A percentile compares a stretch with the other conserved stretches of the same genome.
Evolutionary conservation across 805 yeast genomes (phyloP).

Genomic region (Nakazawaea molendinolei): DNA sequence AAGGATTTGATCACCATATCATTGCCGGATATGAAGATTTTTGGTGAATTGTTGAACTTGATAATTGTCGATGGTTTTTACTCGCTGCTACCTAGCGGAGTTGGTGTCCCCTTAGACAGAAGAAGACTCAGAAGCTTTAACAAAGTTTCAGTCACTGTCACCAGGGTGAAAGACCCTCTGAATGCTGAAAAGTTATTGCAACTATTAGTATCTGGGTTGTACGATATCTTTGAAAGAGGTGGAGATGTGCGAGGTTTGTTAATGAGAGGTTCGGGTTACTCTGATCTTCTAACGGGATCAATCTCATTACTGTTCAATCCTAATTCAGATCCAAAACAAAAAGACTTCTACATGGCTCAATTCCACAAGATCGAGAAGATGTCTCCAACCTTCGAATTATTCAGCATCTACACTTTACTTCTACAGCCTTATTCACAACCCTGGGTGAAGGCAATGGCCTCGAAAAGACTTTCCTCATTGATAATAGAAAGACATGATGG

Average conservation of each 20-base stretch:
- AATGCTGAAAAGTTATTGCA: slow-evolving; percentile 16
- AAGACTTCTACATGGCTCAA: background rate
- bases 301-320: slow-evolving; percentile 36
- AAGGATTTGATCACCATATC: slow-evolving; percentile 56
- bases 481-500: slow-evolving; percentile 58
- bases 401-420: slow-evolving; percentile 52
- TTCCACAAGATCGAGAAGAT: slow-evolving; percentile 29
- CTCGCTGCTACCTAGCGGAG: slow-evolving; percentile 46
- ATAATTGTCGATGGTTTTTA: slow-evolving; percentile 69
- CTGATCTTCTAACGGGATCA: slow-evolving; percentile 49
- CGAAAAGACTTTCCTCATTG: slow-evolving; percentile 43
- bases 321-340: slow-evolving; percentile 8
- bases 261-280: slow-evolving; percentile 58
- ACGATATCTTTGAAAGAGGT: slow-evolving; percentile 27
- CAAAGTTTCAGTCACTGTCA: slow-evolving; percentile 19
- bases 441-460: slow-evolving; percentile 39
- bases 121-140: slow-evolving; percentile 48
- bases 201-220: slow-evolving; percentile 24
- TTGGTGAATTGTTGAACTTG: slow-evolving; percentile 57
- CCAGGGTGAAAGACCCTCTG: slow-evolving; percentile 16
- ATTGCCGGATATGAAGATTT: slow-evolving; percentile 74
- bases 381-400: slow-evolving; percentile 65
- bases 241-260: slow-evolving; percentile 49
- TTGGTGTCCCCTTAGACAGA: slow-evolving; percentile 60
- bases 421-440: slow-evolving; percentile 41